Evolutionary conservation across 345 rosid genomes (phyloP).

Genomic region (Melastoma malabathricum): DNA sequence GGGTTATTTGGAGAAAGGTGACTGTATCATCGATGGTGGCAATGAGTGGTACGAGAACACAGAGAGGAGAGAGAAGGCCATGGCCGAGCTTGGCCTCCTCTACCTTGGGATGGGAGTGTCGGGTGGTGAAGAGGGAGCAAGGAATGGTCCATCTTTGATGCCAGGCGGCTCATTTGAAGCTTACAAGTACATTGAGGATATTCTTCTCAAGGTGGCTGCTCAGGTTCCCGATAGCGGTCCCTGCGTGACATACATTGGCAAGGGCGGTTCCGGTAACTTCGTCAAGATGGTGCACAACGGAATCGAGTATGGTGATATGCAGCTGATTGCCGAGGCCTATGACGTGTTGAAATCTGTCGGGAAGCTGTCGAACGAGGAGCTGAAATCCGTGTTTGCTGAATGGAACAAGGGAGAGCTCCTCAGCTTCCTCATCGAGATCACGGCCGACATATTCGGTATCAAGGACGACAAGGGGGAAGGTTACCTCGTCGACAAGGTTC

Average conservation of each 20-base stretch:
- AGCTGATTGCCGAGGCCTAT: conserved; percentile 86
- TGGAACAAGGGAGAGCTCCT: conserved; percentile 96
- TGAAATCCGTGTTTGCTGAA: conserved; percentile 50
- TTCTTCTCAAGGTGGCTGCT: conserved; percentile 88
- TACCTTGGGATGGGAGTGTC: conserved; percentile 98
- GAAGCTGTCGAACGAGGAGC: conserved; percentile 74
- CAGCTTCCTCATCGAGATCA: conserved; percentile 90
- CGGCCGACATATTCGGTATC: conserved; percentile 78
- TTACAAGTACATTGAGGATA: conserved; percentile 73
- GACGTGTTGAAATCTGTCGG: conserved; percentile 83
- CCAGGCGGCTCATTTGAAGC: conserved; percentile 91
- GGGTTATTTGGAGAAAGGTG: conserved; percentile 78
- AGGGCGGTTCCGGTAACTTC: conserved; percentile 91
- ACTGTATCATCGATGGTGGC: conserved; percentile 92
- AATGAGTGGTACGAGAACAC: conserved; percentile 98
- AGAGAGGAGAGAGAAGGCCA: conserved; percentile 70
- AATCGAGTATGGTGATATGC: conserved; percentile 96
- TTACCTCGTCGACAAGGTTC: conserved; percentile 75
- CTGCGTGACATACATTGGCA: conserved; percentile 77
- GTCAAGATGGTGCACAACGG: conserved; percentile 97
- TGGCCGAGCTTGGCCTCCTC: conserved; percentile 56
- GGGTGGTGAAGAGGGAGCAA: conserved; percentile 97
- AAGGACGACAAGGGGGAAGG: conserved; percentile 85
- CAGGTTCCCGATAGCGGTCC: conserved; percentile 92
- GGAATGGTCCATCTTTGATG: conserved; percentile 88